Percentiles rank a stretch among this genome's conserved stretches.
Evolutionary conservation across 805 yeast genomes (phyloP).

Genomic region (Candida fluviatilis): DNA sequence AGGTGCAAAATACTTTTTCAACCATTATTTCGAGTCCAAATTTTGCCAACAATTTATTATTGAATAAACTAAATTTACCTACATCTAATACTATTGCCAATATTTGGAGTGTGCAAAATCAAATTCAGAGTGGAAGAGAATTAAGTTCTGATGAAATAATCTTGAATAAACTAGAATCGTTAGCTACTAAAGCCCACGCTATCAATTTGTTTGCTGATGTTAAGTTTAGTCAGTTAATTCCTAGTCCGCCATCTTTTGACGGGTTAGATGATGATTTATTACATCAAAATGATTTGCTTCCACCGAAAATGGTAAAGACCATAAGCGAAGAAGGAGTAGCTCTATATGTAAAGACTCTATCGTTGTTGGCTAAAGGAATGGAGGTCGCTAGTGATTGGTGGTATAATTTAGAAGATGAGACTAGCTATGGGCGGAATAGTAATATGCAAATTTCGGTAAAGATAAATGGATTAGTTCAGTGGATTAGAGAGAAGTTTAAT

Average conservation of each 20-base stretch:
- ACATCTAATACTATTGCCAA: conserved; percentile 15
- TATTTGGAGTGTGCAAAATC: not conserved
- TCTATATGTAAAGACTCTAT: conserved; percentile 77
- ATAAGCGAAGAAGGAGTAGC: conserved; percentile 85
- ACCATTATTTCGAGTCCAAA: conserved; percentile 24
- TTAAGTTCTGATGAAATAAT: conserved; percentile 32
- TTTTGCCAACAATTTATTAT: conserved; percentile 31
- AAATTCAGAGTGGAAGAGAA: not conserved
- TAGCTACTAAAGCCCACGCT: conserved; percentile 90
- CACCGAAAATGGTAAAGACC: conserved; percentile 51
- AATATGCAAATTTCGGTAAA: conserved; percentile 27
- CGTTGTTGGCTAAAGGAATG: conserved; percentile 84
- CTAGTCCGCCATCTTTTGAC: conserved; percentile 57
- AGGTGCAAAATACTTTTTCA: conserved; percentile 10
- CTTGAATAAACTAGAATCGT: conserved; percentile 53
- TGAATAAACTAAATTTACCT: conserved; percentile 32
- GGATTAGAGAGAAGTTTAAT: conserved; percentile 87
- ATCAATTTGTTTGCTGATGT: conserved; percentile 86
- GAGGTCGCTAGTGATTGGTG: conserved; percentile 86
- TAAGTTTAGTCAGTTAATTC: conserved; percentile 80
- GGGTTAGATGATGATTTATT: conserved; percentile 33
- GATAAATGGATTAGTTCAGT: conserved; percentile 74
- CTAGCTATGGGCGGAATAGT: conserved; percentile 2
- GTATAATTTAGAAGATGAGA: conserved; percentile 35
- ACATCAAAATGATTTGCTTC: conserved; percentile 43